Base-by-base conservation (phyloP, 2,329 filamentous ascomycete species). In the Cordyceps militaris region DNA sequence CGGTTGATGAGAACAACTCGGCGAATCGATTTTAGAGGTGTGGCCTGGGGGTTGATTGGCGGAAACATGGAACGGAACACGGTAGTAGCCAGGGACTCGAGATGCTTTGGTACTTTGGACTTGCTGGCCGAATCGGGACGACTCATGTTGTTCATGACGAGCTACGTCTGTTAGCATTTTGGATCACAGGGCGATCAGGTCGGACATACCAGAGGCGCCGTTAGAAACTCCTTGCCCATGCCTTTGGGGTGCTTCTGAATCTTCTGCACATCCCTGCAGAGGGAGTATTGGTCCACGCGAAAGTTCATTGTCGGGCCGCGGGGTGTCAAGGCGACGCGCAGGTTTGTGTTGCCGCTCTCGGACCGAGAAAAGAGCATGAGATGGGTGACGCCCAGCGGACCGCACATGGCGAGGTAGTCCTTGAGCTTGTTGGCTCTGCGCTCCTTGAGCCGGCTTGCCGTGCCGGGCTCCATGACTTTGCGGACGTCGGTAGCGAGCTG, bases 121-220 rank as follows among this genome's bases (percentile, higher is more conserved):
- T 79, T 81, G 30, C 82, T 73, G 58, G 85, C 81, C 46, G 80
- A 68, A 32, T 75, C 78, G 28, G 87, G 81, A 3, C 85, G 87
- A 40, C 83, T 83, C 72, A 99, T 96, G 72, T 96, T 97, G 76
- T 99, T 99, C 94, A 99, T 97, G 63, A 99, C 94, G 46, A 99
- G 82, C 83, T 87, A 61, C 3, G 32, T 32, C 7, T 56, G 63
- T 74, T 67, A 74, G 65, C 60, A 40, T 28, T 8, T 23, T 1
- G 14, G 57, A 51, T 11, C 34, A 9, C 16, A 30, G 11, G 19
- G 4, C 3, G 7, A 16, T 5, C 28, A n/a, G 2, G n/a, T n/a
- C n/a, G n/a, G 53, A 63, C 76, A 62, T 81, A 88, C 85, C 74
- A 97, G 74, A 61, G 94, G 94, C 7, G 94, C 86, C 44, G 86